phyloP scores from a whole-genome alignment of 257 asterid genomes.

The Solanum infundibuliforme region DNA sequence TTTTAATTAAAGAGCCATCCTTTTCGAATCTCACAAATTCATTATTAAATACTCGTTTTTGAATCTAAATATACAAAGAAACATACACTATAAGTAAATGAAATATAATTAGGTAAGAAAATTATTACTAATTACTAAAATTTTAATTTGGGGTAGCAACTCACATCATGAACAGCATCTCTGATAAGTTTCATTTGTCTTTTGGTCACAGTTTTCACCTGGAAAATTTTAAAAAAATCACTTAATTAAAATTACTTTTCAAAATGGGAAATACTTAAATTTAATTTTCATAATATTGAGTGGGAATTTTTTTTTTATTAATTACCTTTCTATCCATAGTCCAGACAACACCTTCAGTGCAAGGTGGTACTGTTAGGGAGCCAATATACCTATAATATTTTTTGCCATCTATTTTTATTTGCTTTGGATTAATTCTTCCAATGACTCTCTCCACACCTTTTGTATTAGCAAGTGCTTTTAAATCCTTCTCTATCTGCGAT shows the following conservation, averaged over 20 bases:
- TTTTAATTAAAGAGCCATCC: no score
- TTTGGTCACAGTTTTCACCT: conserved; percentile 46
- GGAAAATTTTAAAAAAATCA: not conserved
- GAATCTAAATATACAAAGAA: no score
- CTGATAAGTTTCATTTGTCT: conserved; percentile 42
- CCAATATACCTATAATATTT: conserved; percentile 54
- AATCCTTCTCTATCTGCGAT: conserved; percentile 18
- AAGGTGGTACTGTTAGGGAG: conserved; percentile 67
- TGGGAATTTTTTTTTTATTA: not conserved
- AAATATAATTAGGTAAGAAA: not conserved
- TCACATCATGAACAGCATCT: conserved; percentile 47
- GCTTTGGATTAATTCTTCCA: conserved; percentile 29
- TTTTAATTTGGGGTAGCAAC: conserved; percentile 6
- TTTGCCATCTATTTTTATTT: conserved; percentile 30
- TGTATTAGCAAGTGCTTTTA: conserved; percentile 11
- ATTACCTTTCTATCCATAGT: conserved; percentile 35
- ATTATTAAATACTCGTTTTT: no score
- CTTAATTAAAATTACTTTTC: not conserved
- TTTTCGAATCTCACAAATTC: no score
- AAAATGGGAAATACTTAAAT: not conserved
- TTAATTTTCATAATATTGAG: not conserved
- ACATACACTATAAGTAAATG: no score
- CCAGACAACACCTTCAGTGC: conserved; percentile 45
- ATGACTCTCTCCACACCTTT: conserved; percentile 9
- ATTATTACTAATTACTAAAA: not conserved